A percentile compares a stretch with the other conserved stretches of the same genome.
Evolutionary conservation across 2,329 filamentous ascomycete genomes (phyloP).

Genomic region (Aspergillus pseudotamarii): DNA sequence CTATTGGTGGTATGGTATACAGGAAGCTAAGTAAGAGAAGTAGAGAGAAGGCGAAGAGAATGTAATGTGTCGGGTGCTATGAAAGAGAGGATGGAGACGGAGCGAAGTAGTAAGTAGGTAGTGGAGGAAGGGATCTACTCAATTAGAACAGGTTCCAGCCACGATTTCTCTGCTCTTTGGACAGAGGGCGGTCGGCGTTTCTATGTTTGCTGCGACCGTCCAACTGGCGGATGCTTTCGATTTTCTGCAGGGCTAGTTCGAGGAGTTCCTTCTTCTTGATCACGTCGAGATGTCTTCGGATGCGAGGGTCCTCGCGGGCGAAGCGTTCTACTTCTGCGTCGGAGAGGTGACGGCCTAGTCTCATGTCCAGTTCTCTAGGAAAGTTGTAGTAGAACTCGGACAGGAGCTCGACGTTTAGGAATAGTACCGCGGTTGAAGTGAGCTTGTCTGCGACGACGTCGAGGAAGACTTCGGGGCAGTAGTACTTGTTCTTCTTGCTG

Average conservation of each 20-base stretch:
- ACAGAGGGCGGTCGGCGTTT: slow-evolving; percentile 38
- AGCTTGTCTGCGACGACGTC: slow-evolving; percentile 95
- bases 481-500: slow-evolving; percentile 84
- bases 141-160: slow-evolving; percentile 50
- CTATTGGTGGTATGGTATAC: slow-evolving; percentile 12
- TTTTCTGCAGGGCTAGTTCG: slow-evolving; percentile 91
- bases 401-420: slow-evolving; percentile 94
- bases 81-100: background rate
- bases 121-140: background rate
- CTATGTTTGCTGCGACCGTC: slow-evolving; percentile 72
- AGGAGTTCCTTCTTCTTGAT: slow-evolving; percentile 90
- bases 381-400: slow-evolving; percentile 99
- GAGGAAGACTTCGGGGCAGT: slow-evolving; percentile 97
- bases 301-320: slow-evolving; percentile 88
- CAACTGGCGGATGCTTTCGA: slow-evolving; percentile 84
- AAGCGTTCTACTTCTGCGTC: slow-evolving; percentile 84
- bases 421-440: slow-evolving; percentile 90
- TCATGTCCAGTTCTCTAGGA: slow-evolving; percentile 83
- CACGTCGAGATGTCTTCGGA: slow-evolving; percentile 85
- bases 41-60: background rate
- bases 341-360: slow-evolving; percentile 78
- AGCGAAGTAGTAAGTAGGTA: background rate
- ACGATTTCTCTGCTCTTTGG: slow-evolving; percentile 41
- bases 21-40: background rate
- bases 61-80: background rate